phyloP scores from a whole-genome alignment of 257 asterid species.

The Capsicum baccatum region DNA sequence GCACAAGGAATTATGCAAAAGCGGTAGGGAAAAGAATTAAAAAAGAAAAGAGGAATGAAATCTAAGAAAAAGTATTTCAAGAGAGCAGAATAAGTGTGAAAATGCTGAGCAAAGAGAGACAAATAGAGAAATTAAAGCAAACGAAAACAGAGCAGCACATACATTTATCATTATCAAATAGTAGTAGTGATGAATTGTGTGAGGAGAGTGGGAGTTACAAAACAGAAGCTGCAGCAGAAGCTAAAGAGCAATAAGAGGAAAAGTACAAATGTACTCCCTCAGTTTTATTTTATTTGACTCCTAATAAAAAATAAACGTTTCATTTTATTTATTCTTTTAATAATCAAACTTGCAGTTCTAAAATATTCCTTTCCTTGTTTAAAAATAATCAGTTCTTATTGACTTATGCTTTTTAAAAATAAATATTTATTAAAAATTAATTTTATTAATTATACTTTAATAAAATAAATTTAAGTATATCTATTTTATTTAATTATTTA shows the following conservation, averaged over 20 bases:
- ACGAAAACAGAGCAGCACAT: slow-evolving; percentile 19
- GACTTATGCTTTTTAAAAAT: too few relatives aligned
- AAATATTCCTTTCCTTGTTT: too few relatives aligned
- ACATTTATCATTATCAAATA: background rate
- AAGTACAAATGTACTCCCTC: background rate
- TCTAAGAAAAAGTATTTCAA: slow-evolving; percentile 38
- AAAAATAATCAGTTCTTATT: too few relatives aligned
- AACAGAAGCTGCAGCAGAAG: background rate
- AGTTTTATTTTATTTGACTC: too few relatives aligned
- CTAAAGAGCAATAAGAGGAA: slow-evolving; percentile 25
- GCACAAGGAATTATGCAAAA: slow-evolving; percentile 75
- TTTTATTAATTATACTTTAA: too few relatives aligned
- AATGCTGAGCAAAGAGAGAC: background rate
- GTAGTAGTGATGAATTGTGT: slow-evolving; percentile 23
- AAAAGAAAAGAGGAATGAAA: slow-evolving; percentile 46
- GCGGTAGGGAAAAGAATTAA: slow-evolving; percentile 38
- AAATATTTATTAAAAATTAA: too few relatives aligned
- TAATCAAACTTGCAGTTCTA: too few relatives aligned
- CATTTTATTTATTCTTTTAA: too few relatives aligned
- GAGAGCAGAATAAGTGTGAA: slow-evolving; percentile 36
- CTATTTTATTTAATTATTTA: too few relatives aligned
- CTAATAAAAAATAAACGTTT: too few relatives aligned
- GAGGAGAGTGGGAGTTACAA: slow-evolving; percentile 27
- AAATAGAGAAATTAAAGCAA: slow-evolving; percentile 14
- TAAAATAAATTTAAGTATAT: too few relatives aligned